A percentile compares a stretch with the other conserved stretches of the same genome.
phyloP scores from a whole-genome alignment of 495 filamentous ascomycete species.

The Aspergillus ostianus region DNA sequence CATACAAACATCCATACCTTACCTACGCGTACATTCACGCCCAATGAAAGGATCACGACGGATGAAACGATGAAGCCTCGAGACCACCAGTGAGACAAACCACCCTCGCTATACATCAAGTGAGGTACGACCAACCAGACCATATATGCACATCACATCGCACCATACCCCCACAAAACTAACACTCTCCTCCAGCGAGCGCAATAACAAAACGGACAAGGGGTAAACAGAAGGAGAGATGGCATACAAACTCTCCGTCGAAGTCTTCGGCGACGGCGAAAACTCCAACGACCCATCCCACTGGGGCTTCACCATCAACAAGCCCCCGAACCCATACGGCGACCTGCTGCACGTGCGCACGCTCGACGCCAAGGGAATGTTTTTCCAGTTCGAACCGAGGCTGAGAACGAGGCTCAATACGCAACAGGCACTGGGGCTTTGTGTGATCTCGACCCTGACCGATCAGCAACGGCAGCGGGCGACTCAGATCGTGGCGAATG shows the following conservation, averaged over 20 bases:
- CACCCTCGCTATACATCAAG: no score
- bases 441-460: slow-evolving; percentile 14
- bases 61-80: not conserved
- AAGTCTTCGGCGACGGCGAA: slow-evolving; percentile 23
- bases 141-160: not conserved
- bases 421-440: slow-evolving; percentile 14
- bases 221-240: not conserved
- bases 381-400: slow-evolving; percentile 17
- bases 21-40: no score
- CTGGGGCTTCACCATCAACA: slow-evolving; percentile 27
- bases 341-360: slow-evolving; percentile 27
- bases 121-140: not conserved
- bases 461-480: slow-evolving; percentile 15
- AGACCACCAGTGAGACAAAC: not conserved
- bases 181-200: no score
- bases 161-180: not conserved
- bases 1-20: not conserved
- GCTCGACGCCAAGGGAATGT: slow-evolving; percentile 16
- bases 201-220: no score
- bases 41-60: no score
- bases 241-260: slow-evolving; percentile 22
- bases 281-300: slow-evolving; percentile 23
- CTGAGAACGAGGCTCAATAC: slow-evolving; percentile 12
- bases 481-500: slow-evolving; percentile 18
- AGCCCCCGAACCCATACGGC: slow-evolving; percentile 18